These are phyloP conservation scores for Stellera chamaejasme DNA, from an alignment of 345 rosid species.

Conservation along the genomic window DNA sequence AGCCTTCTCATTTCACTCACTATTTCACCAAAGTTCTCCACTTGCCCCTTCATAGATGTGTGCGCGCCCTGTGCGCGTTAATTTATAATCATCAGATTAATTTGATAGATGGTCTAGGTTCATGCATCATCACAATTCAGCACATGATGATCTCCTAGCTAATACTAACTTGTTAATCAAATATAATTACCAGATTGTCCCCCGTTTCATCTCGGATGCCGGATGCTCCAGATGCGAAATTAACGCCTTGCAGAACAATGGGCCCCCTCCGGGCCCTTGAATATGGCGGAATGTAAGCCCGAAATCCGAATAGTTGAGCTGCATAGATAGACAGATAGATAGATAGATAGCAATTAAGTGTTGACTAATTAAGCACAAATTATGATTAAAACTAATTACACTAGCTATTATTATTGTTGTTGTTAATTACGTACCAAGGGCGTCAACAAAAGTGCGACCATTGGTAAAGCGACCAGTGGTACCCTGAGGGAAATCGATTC, in stretches of 20 bases:
- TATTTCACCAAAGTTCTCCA: slow-evolving; percentile 29
- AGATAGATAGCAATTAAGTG: too few species aligned
- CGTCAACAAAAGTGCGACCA: slow-evolving; percentile 80
- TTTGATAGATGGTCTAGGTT: too few species aligned
- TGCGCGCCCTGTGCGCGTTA: slow-evolving; percentile 69
- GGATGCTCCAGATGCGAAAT: slow-evolving; percentile 88
- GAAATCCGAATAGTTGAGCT: slow-evolving; percentile 77
- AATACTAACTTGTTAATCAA: background rate
- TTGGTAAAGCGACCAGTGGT: slow-evolving; percentile 78
- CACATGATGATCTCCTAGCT: too few species aligned
- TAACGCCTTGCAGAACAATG: slow-evolving; percentile 46
- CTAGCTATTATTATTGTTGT: too few species aligned
- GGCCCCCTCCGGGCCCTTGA: slow-evolving; percentile 54
- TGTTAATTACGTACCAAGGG: slow-evolving; percentile 36
- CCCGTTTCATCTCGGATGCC: slow-evolving; percentile 94
- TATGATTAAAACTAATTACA: too few species aligned
- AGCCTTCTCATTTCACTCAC: slow-evolving; percentile 48
- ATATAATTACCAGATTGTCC: slow-evolving; percentile 48
- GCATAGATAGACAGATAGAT: slow-evolving; percentile 11
- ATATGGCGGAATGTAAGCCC: slow-evolving; percentile 48
- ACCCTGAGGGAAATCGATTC: slow-evolving; percentile 77
- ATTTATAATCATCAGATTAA: too few species aligned
- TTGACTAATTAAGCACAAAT: too few species aligned
- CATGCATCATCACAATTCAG: background rate
- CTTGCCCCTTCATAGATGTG: slow-evolving; percentile 68